phyloP scores from a whole-genome alignment of 2,329 filamentous ascomycete species.

The Penicillium sp. region DNA sequence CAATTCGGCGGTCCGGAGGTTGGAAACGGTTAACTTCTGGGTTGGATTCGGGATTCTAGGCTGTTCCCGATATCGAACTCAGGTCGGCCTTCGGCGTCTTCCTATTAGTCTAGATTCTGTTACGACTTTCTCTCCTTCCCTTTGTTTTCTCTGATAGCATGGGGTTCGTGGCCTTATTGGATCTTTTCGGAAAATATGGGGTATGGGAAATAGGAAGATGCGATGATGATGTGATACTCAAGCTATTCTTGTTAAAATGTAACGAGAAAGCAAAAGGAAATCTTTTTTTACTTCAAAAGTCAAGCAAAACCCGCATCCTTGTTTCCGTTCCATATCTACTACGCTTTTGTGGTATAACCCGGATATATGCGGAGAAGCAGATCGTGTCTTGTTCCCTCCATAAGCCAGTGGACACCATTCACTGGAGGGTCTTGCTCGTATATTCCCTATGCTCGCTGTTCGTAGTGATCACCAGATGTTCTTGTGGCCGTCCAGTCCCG shows the following conservation, averaged over 20 bases:
- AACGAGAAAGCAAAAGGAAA: constrained; percentile 29
- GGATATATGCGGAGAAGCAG: neutral
- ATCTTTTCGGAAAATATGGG: constrained; percentile 14
- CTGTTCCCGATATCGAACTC: constrained; percentile 25
- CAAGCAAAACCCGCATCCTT: constrained; percentile 10
- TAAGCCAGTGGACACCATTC: neutral
- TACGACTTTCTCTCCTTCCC: constrained; percentile 12
- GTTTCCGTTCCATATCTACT: neutral
- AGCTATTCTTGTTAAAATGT: constrained; percentile 26
- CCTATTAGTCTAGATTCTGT: constrained; percentile 21
- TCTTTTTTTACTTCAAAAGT: constrained; percentile 20
- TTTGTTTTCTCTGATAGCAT: constrained; percentile 12
- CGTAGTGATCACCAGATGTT: neutral
- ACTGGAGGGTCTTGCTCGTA: neutral
- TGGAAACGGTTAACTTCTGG: constrained; percentile 30
- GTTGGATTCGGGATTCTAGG: constrained; percentile 28
- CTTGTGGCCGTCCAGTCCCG: too few species aligned
- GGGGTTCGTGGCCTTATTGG: constrained; percentile 19
- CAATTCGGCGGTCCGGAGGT: constrained; percentile 36
- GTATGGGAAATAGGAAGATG: constrained; percentile 25
- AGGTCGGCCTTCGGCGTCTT: constrained; percentile 28
- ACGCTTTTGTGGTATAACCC: neutral
- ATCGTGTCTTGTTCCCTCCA: neutral
- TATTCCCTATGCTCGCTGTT: neutral
- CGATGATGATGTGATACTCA: constrained; percentile 30